Percentiles rank a stretch among this genome's conserved stretches.
Evolutionary conservation across 2,329 filamentous ascomycete species (phyloP).

Genomic region (Colletotrichum neosansevieriae): DNA sequence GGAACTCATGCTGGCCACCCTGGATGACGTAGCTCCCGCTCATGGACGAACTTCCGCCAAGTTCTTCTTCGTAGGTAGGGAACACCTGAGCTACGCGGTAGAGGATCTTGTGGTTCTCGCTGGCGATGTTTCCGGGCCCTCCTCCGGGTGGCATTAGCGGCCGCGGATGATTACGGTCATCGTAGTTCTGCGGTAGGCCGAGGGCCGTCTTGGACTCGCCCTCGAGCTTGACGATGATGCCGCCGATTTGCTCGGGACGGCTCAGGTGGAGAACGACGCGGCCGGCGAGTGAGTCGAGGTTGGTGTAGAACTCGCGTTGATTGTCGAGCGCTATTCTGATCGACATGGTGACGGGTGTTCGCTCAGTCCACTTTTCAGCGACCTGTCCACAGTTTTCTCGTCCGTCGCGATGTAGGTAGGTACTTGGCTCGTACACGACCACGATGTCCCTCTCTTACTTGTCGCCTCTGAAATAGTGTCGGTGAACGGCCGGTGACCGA

Average conservation of each 20-base stretch:
- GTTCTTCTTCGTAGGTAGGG: conserved; percentile 65
- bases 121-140: conserved; percentile 57
- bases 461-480: neutral
- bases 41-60: conserved; percentile 54
- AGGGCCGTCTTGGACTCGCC: conserved; percentile 80
- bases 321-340: conserved; percentile 76
- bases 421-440: neutral
- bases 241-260: conserved; percentile 77
- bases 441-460: neutral
- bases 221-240: conserved; percentile 85
- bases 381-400: conserved; percentile 4
- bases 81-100: conserved; percentile 82
- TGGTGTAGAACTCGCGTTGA: conserved; percentile 80
- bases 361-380: conserved; percentile 32
- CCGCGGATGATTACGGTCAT: conserved; percentile 39
- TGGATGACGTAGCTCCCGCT: conserved; percentile 68
- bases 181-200: conserved; percentile 60
- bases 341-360: conserved; percentile 65
- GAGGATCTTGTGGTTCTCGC: conserved; percentile 78
- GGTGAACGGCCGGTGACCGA: conserved; percentile 8
- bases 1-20: conserved; percentile 79
- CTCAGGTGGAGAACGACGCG: conserved; percentile 68
- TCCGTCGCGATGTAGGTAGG: neutral
- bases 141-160: conserved; percentile 51
- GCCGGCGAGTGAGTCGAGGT: conserved; percentile 80